phyloP scores from a whole-genome alignment of 495 filamentous ascomycete genomes.

The Hyaloscypha hepaticicola region DNA sequence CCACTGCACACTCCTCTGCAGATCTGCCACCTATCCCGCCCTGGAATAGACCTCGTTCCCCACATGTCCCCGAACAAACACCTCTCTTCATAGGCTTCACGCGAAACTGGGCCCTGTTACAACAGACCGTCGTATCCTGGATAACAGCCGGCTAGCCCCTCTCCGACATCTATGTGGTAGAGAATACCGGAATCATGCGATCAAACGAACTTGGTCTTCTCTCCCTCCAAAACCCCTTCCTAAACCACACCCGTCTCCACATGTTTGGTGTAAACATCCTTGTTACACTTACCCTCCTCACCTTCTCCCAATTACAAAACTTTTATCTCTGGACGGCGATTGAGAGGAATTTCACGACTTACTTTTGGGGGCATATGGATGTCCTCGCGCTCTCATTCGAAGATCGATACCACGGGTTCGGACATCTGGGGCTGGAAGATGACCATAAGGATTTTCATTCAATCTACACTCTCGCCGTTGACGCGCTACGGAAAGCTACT shows the following conservation, averaged over 20 bases:
- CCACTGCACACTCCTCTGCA: constrained; percentile 17
- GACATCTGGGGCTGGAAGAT: too few species aligned
- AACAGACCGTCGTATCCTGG: constrained; percentile 56
- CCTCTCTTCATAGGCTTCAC: constrained; percentile 62
- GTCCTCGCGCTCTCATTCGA: too few species aligned
- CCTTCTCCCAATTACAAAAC: constrained; percentile 62
- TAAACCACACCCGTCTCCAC: constrained; percentile 53
- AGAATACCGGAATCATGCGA: constrained; percentile 61
- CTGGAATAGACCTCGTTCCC: constrained; percentile 42
- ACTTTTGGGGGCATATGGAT: too few species aligned
- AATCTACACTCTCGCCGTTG: constrained; percentile 49
- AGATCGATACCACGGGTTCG: too few species aligned
- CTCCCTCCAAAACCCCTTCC: constrained; percentile 57
- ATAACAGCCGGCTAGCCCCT: constrained; percentile 61
- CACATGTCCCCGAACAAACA: constrained; percentile 40
- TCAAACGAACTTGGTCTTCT: constrained; percentile 50
- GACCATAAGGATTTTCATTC: constrained; percentile 40
- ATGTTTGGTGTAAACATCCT: constrained; percentile 55
- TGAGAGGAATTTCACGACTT: constrained; percentile 47
- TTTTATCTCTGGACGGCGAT: constrained; percentile 51
- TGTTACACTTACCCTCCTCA: constrained; percentile 55
- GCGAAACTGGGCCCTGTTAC: constrained; percentile 56
- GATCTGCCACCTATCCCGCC: constrained; percentile 43
- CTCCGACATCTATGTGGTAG: constrained; percentile 57
- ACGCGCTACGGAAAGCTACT: constrained; percentile 38